Evolutionary conservation across 2,329 filamentous ascomycete species (phyloP).

Genomic region (Hyphodiscus sp.): DNA sequence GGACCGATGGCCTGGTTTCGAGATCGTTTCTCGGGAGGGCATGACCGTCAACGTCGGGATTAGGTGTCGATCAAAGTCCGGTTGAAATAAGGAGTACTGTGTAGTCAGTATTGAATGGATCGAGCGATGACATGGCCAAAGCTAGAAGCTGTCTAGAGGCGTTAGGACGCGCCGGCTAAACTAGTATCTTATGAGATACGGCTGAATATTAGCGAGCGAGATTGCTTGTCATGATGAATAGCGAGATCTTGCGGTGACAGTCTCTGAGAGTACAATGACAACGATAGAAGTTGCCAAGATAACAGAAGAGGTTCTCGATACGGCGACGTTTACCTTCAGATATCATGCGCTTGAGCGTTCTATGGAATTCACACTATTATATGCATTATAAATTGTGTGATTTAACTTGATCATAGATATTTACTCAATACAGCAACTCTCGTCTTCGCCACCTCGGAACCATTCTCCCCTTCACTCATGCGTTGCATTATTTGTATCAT

Average conservation of each 20-base stretch:
- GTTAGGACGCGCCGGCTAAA: too few species aligned
- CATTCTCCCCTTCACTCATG: conserved; percentile 49
- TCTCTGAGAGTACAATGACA: background rate
- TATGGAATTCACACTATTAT: background rate
- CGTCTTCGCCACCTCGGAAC: conserved; percentile 52
- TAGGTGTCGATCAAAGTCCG: background rate
- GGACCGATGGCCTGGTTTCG: conserved; percentile 22
- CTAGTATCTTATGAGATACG: background rate
- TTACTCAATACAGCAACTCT: conserved; percentile 52
- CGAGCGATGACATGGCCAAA: too few species aligned
- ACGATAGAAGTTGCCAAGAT: background rate
- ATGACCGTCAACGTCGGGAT: conserved; percentile 12
- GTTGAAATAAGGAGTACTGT: too few species aligned
- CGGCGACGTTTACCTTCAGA: background rate
- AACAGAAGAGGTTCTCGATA: background rate
- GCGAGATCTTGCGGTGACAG: too few species aligned
- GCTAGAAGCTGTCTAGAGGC: too few species aligned
- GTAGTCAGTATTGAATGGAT: too few species aligned
- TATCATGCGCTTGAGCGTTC: background rate
- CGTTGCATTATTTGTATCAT: conserved; percentile 60
- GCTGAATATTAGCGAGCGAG: background rate
- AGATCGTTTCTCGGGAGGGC: conserved; percentile 15
- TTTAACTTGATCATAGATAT: conserved; percentile 27
- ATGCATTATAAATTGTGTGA: background rate
- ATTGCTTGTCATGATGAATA: background rate